These are phyloP conservation scores for Apiotrichum gamsii DNA, from an alignment of 1,284 basidiomycete species.

Conservation along the genomic window DNA sequence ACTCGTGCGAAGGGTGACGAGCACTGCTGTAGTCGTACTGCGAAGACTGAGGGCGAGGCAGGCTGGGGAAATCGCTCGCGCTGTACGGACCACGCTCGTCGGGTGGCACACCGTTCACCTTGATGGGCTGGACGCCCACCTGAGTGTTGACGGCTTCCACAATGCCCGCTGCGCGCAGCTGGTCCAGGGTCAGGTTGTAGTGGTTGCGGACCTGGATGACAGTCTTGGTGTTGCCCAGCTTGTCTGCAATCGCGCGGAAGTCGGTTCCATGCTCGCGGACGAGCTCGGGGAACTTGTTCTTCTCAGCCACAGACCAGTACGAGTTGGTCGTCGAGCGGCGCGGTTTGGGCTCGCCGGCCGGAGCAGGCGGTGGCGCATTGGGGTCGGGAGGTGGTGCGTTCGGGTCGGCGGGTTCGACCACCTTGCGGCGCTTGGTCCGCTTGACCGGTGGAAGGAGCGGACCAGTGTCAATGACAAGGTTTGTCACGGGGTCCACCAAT, in stretches of 20 bases:
- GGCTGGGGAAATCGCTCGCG: conserved; percentile 8
- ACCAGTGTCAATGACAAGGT: conserved; percentile 12
- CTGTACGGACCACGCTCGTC: background rate
- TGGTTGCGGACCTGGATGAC: conserved; percentile 67
- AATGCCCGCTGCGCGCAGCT: conserved; percentile 11
- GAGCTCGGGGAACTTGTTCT: conserved; percentile 57
- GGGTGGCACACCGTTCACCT: conserved; percentile 14
- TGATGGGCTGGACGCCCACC: conserved; percentile 16
- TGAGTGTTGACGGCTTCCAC: conserved; percentile 11
- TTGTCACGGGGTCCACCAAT: conserved; percentile 9
- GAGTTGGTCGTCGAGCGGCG: conserved; percentile 36
- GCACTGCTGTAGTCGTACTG: background rate
- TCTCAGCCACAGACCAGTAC: conserved; percentile 54
- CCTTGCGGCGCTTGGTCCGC: conserved; percentile 30
- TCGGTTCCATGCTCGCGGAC: conserved; percentile 65
- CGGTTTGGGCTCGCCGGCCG: conserved; percentile 8
- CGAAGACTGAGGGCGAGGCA: background rate
- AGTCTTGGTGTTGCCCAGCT: conserved; percentile 67
- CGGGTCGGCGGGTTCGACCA: conserved; percentile 17
- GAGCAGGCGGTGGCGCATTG: background rate
- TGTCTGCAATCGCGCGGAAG: conserved; percentile 66
- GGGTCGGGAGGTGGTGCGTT: conserved; percentile 1
- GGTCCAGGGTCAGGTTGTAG: conserved; percentile 17
- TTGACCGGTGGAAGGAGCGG: conserved; percentile 35
- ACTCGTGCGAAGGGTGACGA: background rate